Base-by-base conservation (phyloP, 2,329 filamentous ascomycete species). In the Trichoderma harzianum region DNA sequence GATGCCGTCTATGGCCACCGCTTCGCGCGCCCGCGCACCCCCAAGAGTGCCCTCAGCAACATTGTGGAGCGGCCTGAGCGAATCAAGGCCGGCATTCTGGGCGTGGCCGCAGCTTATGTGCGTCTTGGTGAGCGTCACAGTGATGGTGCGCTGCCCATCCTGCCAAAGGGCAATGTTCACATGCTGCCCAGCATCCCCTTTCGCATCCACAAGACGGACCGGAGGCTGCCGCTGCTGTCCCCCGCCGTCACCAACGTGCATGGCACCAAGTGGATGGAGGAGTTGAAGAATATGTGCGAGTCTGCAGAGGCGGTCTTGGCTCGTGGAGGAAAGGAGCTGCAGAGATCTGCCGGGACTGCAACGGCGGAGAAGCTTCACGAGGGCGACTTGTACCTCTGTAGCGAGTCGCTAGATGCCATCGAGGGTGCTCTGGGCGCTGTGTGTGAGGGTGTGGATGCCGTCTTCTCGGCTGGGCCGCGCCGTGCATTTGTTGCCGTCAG, bases 1-100 rank as follows among this genome's bases (percentile, higher is more conserved):
- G 96, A 99, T 83, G 91, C 92, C 68, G 97, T 95, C 82, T 99
- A 98, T 79, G 95, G 95, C 28, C 96, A 99, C 82, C 91, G 94
- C 26, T 99, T 91, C 81, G 93, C 95, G 12, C 88, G 96, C 58
- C 94, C 94, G 5, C 91, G 92, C 76, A 92, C 94, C 1, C 91
- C 90, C 26, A 92, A 92, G 77, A 87, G 84, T 58, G 87, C 88
- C 18, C 86, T 98, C 1, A 89, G 85, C 77, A 92, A 91, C 71
- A 97, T 99, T 75, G 95, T 99, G 63, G 96, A 99, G 82, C 88
- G 96, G 12, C 96, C 96, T 0, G 96, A 99, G 83, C 88, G 96
- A 72, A 90, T 99, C 74, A 92, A 93, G 76, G 96, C 96, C 5
- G 90, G 90, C 73, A 89, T 95, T 0, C 79, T 98, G 64, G 96